Base-by-base conservation (phyloP, 1,284 basidiomycete genomes). In the Irpex rosettiformis region DNA sequence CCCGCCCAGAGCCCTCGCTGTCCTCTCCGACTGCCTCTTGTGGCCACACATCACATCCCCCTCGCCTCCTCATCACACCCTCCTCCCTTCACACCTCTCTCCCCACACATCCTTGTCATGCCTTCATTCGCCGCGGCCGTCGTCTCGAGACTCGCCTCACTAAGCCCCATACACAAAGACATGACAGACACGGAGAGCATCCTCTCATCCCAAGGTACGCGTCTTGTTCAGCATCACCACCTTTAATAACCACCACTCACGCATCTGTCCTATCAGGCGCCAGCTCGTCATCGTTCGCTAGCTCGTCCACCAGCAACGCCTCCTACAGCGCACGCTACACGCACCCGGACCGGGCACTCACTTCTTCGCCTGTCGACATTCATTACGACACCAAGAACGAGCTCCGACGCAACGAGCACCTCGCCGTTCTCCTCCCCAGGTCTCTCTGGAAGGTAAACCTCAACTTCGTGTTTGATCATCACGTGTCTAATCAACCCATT, bases 401-500 rank as follows among this genome's bases (percentile, higher is more conserved):
- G 24, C 22, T 56, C 22, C 10, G 57, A 77, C 24, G 66, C 74
- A 88, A 89, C 70, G 85, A 90, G 70, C 86, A 91, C 65, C 79
- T 91, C n/a, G 89, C 89, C 37, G 85, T 91, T 27, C 76, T 89
- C 16, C 79, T 91, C 54, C 80, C 82, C 29, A 84, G 77, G 69
- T 73, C 75, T 45, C 79, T 88, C 40, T 91, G 89, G 89, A 91
- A 91, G 83, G 86, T 85, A 53, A 45, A 45, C 77, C 68, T 21
- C 58, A 54, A 57, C 33, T 45, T n/a, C 42, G 11, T 45, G 52
- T 60, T 61, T 52, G 60, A 48, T 24, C 37, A n/a, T 45, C 67
- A 69, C 66, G 65, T 68, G 65, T 63, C 64, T 66, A 58, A 67
- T 64, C 47, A 47, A 54, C 51, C 56, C 59, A 28, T 45, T 18